Evolutionary conservation across 495 filamentous ascomycete genomes (phyloP), one percentile per base, ranked within the genome.

Genomic region (Glonium stellatum): DNA sequence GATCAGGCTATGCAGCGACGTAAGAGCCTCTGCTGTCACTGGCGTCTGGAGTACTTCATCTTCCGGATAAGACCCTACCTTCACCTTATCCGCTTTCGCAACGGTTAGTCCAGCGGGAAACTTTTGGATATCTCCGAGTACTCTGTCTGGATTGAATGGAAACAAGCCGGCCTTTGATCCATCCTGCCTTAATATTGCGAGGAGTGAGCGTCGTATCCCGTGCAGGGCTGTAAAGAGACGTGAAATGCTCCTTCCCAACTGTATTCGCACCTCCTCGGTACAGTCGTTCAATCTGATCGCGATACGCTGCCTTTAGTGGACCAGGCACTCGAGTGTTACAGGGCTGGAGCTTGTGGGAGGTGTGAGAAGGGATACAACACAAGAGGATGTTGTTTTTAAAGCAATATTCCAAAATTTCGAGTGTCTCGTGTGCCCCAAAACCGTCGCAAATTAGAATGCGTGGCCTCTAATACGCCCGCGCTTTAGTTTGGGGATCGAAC

Each of bases 401-500:
- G 27, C 27, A 31, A 31, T 3, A 31, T 31, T 31, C 3, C 6
- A 31, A 31, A 6, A 31, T 31, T 31, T 31, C 27, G 27, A 31
- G 27, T 6, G 27, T 31, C 6, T 31, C 27, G 27, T 31, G 27
- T 6, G 27, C 6, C 27, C 27, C 27, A 6, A 31, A 31, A 31
- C 27, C 27, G 6, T 31, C 27, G 27, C 27, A 31, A 46, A 55
- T 55, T 8, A 55, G 22, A 55, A 55, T 18, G 5, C 53, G 53
- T 46, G 35, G 53, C 49, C 49, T 55, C 53, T 55, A 25, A 55
- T n/a, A 1, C 25, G 36, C 35, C 36, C 22, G 53, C 31, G 1
- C 25, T n/a, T 41, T 55, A n/a, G 53, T 55, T 55, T 55, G 53
- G 2, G 70, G 66, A 67, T 73, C 63, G 57, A 72, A 73, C 51